These are phyloP conservation scores for Lasiosphaeria hispida DNA, from an alignment of 495 filamentous ascomycete genomes.

Conservation along the genomic window DNA sequence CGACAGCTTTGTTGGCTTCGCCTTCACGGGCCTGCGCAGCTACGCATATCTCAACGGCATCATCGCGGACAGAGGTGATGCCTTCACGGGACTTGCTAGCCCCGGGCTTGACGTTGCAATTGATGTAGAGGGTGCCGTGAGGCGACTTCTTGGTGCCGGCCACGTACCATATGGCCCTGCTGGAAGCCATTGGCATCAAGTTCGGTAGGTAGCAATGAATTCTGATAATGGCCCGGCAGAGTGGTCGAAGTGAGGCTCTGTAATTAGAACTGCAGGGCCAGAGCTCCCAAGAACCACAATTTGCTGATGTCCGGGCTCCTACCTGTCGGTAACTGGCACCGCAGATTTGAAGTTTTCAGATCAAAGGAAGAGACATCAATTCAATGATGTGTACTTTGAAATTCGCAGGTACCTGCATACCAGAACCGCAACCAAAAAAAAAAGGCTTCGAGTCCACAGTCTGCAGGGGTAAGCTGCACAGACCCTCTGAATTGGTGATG, in stretches of 20 bases:
- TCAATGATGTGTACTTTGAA: too few relatives aligned
- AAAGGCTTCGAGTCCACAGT: background rate
- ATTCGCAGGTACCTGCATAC: too few relatives aligned
- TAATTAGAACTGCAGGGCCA: too few relatives aligned
- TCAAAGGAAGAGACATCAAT: too few relatives aligned
- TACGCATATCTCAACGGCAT: slow-evolving; percentile 60
- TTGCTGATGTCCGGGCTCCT: too few relatives aligned
- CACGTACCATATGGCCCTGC: slow-evolving; percentile 28
- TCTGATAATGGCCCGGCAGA: too few relatives aligned
- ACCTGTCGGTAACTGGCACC: too few relatives aligned
- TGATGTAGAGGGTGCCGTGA: slow-evolving; percentile 42
- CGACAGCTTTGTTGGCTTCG: slow-evolving; percentile 65
- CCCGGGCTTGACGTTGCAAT: slow-evolving; percentile 65
- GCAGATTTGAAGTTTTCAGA: too few relatives aligned
- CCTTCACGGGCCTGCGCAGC: slow-evolving; percentile 62
- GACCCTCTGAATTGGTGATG: slow-evolving; percentile 10
- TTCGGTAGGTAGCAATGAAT: background rate
- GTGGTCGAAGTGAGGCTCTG: too few relatives aligned
- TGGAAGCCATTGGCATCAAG: slow-evolving; percentile 9
- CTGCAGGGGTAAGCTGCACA: background rate
- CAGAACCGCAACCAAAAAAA: too few relatives aligned
- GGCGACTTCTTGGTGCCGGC: slow-evolving; percentile 36
- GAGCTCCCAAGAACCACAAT: too few relatives aligned
- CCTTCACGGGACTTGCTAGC: slow-evolving; percentile 59
- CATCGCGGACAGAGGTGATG: slow-evolving; percentile 50